Conservation (phyloP, 2,329 filamentous ascomycete genomes). For the Cordyceps tenuipes region DNA sequence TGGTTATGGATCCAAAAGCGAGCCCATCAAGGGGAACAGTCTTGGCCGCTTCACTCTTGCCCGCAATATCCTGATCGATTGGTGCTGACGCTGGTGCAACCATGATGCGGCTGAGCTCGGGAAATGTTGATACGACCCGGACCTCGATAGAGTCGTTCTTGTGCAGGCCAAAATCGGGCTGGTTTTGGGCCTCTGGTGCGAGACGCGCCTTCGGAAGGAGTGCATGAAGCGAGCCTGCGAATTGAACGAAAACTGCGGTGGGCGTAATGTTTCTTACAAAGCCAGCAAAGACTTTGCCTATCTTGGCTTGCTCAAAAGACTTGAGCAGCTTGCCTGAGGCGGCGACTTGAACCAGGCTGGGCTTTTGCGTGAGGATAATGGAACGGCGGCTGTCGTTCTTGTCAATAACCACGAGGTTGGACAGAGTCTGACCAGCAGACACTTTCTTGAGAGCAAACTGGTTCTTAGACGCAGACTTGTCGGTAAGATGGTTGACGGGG, state of each 20-base stretch:
- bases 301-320: slow-evolving; percentile 61
- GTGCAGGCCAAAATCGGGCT: slow-evolving; percentile 70
- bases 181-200: slow-evolving; percentile 55
- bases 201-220: slow-evolving; percentile 74
- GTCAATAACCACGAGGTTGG: slow-evolving; percentile 76
- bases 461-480: slow-evolving; percentile 74
- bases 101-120: slow-evolving; percentile 59
- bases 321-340: slow-evolving; percentile 65
- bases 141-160: slow-evolving; percentile 68
- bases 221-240: slow-evolving; percentile 67
- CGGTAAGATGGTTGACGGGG: slow-evolving; percentile 69
- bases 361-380: slow-evolving; percentile 73
- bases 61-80: slow-evolving; percentile 33
- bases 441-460: slow-evolving; percentile 71
- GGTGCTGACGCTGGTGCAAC: slow-evolving; percentile 42
- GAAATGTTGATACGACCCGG: slow-evolving; percentile 65
- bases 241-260: slow-evolving; percentile 81
- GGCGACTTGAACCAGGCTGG: slow-evolving; percentile 67
- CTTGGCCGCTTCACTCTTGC: slow-evolving; percentile 28
- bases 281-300: slow-evolving; percentile 61
- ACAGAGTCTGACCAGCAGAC: slow-evolving; percentile 72
- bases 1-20: slow-evolving; percentile 61
- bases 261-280: slow-evolving; percentile 80
- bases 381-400: slow-evolving; percentile 72
- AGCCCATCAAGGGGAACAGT: slow-evolving; percentile 57